phyloP scores from a whole-genome alignment of 2,329 filamentous ascomycete genomes.

The Amauroascus verrucosus region DNA sequence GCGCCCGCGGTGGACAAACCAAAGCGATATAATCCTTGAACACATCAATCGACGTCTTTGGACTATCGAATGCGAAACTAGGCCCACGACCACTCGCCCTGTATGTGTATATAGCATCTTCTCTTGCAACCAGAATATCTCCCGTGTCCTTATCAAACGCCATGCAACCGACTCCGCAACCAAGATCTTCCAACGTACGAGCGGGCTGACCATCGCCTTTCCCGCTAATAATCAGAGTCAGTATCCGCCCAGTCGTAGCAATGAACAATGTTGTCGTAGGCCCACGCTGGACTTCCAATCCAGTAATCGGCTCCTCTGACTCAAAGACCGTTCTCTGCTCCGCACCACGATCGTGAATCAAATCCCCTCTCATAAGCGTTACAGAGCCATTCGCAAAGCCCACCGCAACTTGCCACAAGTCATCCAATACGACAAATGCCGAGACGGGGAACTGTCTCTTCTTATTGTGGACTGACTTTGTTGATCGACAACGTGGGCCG shows the following conservation, averaged over 20 bases:
- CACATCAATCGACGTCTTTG: constrained; percentile 69
- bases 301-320: constrained; percentile 91
- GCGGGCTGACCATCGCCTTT: constrained; percentile 82
- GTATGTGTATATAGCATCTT: constrained; percentile 95
- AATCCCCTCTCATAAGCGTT: constrained; percentile 81
- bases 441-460: constrained; percentile 91
- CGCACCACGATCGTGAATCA: constrained; percentile 89
- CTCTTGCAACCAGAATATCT: constrained; percentile 81
- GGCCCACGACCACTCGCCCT: constrained; percentile 72
- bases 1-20: constrained; percentile 63
- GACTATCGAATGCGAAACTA: constrained; percentile 81
- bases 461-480: constrained; percentile 75
- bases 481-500: constrained; percentile 76
- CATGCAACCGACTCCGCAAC: constrained; percentile 93
- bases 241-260: constrained; percentile 75
- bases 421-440: constrained; percentile 75
- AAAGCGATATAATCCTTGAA: constrained; percentile 81
- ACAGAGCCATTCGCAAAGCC: constrained; percentile 95
- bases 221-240: constrained; percentile 77
- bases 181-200: constrained; percentile 76
- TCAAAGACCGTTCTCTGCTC: constrained; percentile 93
- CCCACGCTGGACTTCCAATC: constrained; percentile 63
- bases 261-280: constrained; percentile 72
- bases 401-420: constrained; percentile 84
- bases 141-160: constrained; percentile 67